These are phyloP conservation scores for Pochonia chlamydosporia DNA, from an alignment of 2,329 filamentous ascomycete species.

Conservation along the genomic window DNA sequence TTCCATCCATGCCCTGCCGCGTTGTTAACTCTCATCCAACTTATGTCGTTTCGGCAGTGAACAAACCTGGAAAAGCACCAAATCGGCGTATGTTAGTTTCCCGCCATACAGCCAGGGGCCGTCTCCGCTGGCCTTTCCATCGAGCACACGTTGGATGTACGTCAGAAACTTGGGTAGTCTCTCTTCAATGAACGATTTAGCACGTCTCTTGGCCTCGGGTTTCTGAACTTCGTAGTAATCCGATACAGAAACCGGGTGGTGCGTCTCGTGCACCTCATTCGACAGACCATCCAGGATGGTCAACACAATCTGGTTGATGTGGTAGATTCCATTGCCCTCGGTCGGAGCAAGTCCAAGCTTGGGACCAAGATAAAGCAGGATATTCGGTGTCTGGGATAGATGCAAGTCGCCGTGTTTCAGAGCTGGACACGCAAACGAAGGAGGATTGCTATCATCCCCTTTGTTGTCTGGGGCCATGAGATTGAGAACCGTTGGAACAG, in stretches of 20 bases:
- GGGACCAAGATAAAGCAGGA: conserved; percentile 63
- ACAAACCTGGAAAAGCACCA: conserved; percentile 64
- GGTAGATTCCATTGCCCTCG: conserved; percentile 39
- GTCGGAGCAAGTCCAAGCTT: conserved; percentile 49
- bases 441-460: conserved; percentile 54
- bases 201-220: conserved; percentile 52
- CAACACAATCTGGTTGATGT: conserved; percentile 57
- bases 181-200: conserved; percentile 50
- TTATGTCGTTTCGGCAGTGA: background rate
- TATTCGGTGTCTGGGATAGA: conserved; percentile 66
- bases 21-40: conserved; percentile 4
- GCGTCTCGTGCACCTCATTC: conserved; percentile 68
- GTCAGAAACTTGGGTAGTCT: conserved; percentile 67
- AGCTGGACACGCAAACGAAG: conserved; percentile 60
- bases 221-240: conserved; percentile 74
- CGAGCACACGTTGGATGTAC: conserved; percentile 63
- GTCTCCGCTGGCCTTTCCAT: conserved; percentile 47
- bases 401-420: conserved; percentile 56
- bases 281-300: conserved; percentile 66
- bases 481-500: conserved; percentile 42
- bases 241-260: conserved; percentile 59
- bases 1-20: conserved; percentile 46
- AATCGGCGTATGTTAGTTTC: conserved; percentile 64
- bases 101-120: conserved; percentile 62
- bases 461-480: conserved; percentile 38